Evolutionary conservation across 2,329 filamentous ascomycete species (phyloP).

Genomic region (Claviceps citrina): DNA sequence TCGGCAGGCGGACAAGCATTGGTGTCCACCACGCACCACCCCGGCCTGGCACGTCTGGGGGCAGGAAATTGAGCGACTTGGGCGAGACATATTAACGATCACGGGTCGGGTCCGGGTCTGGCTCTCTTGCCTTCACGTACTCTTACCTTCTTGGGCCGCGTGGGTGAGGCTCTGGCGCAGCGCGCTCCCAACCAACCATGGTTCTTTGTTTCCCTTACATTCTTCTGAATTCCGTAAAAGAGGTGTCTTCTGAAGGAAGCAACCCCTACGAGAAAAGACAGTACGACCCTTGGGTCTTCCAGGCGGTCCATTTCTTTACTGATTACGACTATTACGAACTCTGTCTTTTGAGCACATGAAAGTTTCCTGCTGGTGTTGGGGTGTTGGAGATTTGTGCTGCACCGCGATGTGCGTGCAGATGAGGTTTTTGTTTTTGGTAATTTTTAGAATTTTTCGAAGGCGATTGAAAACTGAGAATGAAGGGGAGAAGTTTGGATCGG

Average conservation of each 20-base stretch:
- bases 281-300: no score
- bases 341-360: background rate
- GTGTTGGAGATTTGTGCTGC: no score
- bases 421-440: no score
- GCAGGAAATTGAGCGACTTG: conserved; percentile 31
- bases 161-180: conserved; percentile 6
- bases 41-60: conserved; percentile 19
- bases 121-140: background rate
- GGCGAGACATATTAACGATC: conserved; percentile 36
- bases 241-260: conserved; percentile 5
- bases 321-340: conserved; percentile 1
- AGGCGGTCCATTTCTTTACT: background rate
- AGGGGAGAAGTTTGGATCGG: no score
- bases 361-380: no score
- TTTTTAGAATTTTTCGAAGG: no score
- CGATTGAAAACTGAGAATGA: no score
- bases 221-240: conserved; percentile 1
- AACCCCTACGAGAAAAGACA: conserved; percentile 5
- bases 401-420: no score
- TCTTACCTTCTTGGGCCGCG: background rate
- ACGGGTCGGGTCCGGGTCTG: background rate
- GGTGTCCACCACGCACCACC: conserved; percentile 17
- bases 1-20: conserved; percentile 28
- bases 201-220: conserved; percentile 2
- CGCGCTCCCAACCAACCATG: conserved; percentile 2